Evolutionary conservation across 768 basidiomycete genomes (phyloP), one percentile per base, ranked within the genome.

Genomic region (Lactarius sp.): DNA sequence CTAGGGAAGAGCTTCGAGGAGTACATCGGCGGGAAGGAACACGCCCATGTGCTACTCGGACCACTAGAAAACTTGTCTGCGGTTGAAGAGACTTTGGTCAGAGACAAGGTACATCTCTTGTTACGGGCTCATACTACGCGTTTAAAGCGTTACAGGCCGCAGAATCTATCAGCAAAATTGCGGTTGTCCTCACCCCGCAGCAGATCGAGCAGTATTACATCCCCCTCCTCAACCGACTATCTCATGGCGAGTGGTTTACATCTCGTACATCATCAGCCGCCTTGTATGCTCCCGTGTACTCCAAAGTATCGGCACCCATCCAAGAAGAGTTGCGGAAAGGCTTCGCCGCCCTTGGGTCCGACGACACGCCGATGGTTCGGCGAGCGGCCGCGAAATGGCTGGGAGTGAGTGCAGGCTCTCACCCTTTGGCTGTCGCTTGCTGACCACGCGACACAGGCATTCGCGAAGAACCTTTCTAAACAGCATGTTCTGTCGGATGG

Each of bases 331-430:
- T 98, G 69, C 84, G 95, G 66, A 90, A 89, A 74, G 83, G 87
- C 57, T 99, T 92, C 70, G 80, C 85, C 9, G 81, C 84, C 37
- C 82, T 99, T 36, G 90, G 89, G 9, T 82, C 85, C 20, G 97
- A 99, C 72, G 97, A 99, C 72, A 99, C 97, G 13, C 97, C 97
- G 31, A 99, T 99, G 97, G 96, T 98, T 63, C 82, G 95, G 70
- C 82, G 97, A 66, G 95, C 96, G 33, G 94, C 94, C 52, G 95
- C 95, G 13, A 97, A 94, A 75, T 93, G 90, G 84, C 87, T 98
- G 52, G 96, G 93, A 53, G 95, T 98, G 74, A 73, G 92, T 84
- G 31, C 42, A 46, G 41, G 60, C 33, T 56, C 47, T 52, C 55
- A 34, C 36, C 62, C 52, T 47, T 12, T 8, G 60, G 37, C 20